A percentile compares a stretch with the other conserved stretches of the same genome.
Evolutionary conservation across 176 grass and related monocot species (phyloP).

Genomic region (Secale cereale): DNA sequence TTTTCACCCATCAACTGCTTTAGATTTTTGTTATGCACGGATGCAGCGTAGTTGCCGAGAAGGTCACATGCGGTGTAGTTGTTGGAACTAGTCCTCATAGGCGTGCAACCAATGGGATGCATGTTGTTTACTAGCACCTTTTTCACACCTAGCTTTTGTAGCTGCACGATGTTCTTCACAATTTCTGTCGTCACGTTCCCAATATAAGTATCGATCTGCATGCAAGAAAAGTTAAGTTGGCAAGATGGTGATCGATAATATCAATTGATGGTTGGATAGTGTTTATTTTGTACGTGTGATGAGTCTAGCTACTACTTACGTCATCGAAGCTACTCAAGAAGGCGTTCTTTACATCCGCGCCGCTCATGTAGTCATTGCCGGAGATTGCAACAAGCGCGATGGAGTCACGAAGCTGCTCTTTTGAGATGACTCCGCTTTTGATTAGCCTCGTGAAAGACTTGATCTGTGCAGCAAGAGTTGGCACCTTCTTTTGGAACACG

Average conservation of each 20-base stretch:
- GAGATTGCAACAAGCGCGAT: constrained; percentile 28
- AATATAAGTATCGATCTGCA: background rate
- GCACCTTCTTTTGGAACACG: constrained; percentile 8
- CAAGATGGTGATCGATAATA: background rate
- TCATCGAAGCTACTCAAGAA: background rate
- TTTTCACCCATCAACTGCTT: background rate
- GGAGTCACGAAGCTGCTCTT: background rate
- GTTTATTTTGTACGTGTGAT: background rate
- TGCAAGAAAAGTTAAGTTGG: background rate
- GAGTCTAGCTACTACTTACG: background rate
- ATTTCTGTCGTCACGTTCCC: background rate
- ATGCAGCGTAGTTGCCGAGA: background rate
- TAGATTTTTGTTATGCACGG: background rate
- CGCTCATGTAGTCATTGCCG: constrained; percentile 23
- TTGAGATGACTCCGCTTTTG: background rate
- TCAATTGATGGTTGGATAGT: too few relatives aligned
- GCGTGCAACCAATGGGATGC: constrained; percentile 39
- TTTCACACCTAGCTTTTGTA: background rate
- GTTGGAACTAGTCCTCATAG: background rate
- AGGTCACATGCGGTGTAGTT: constrained; percentile 19
- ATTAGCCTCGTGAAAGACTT: background rate
- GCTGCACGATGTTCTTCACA: background rate
- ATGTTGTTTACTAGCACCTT: constrained; percentile 34
- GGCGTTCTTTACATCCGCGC: background rate
- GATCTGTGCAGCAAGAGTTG: background rate